Evolutionary conservation across 2,329 filamentous ascomycete genomes (phyloP).

Genomic region (Fusarium brevicatenulatum): DNA sequence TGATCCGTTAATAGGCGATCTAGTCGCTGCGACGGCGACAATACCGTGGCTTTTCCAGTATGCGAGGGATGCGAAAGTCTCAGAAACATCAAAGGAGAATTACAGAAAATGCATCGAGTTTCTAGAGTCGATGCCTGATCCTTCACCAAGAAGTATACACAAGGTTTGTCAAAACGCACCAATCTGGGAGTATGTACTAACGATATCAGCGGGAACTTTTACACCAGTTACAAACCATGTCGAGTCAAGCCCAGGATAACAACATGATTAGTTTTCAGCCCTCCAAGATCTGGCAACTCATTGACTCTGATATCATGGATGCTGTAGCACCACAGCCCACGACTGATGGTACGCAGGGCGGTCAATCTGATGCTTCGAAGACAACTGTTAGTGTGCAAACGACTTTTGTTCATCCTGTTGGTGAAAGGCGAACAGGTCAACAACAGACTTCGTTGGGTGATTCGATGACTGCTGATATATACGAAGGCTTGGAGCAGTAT

Average conservation of each 20-base stretch:
- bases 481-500: conserved; percentile 28
- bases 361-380: conserved; percentile 14
- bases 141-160: conserved; percentile 16
- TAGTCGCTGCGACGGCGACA: conserved; percentile 37
- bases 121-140: conserved; percentile 29
- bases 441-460: neutral
- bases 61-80: conserved; percentile 30
- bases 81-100: conserved; percentile 30
- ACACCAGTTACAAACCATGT: conserved; percentile 29
- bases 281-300: conserved; percentile 33
- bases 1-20: conserved; percentile 34
- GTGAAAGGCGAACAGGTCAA: conserved; percentile 2
- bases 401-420: conserved; percentile 28
- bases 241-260: conserved; percentile 28
- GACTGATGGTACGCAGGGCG: neutral
- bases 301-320: conserved; percentile 30
- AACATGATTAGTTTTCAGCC: conserved; percentile 37
- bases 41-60: conserved; percentile 42
- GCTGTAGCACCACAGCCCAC: conserved; percentile 14
- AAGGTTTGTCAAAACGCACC: neutral
- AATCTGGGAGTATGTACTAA: neutral
- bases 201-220: conserved; percentile 9
- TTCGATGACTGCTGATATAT: conserved; percentile 1
- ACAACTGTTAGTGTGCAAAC: conserved; percentile 29
- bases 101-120: conserved; percentile 27